Conservation (phyloP, 352 stramenopile genomes). For the Pythium oligandrum region DNA sequence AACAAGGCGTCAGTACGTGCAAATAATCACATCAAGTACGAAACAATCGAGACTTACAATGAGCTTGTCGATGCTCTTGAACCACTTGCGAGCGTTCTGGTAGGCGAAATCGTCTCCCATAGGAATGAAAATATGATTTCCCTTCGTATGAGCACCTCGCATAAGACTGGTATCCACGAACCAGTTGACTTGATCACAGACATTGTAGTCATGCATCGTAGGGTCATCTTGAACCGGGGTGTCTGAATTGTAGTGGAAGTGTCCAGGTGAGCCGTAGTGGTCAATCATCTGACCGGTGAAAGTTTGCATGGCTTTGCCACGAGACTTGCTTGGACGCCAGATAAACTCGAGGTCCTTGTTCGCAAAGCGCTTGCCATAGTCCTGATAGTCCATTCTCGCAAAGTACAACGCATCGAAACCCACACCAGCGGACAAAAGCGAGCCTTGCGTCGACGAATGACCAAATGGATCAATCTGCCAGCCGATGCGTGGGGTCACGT, state of each 20-base stretch:
- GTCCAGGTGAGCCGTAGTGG: constrained; percentile 64
- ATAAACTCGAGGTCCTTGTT: constrained; percentile 93
- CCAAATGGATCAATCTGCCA: constrained; percentile 99
- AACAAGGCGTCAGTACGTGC: too few species aligned
- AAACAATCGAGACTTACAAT: constrained; percentile 30
- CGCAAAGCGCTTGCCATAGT: constrained; percentile 87
- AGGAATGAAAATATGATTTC: constrained; percentile 83
- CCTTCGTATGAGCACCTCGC: constrained; percentile 68
- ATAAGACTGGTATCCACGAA: constrained; percentile 78
- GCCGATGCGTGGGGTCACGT: constrained; percentile 90
- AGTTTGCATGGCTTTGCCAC: constrained; percentile 74
- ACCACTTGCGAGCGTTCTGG: constrained; percentile 86
- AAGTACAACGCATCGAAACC: constrained; percentile 98
- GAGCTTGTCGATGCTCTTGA: constrained; percentile 96
- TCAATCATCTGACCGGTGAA: constrained; percentile 89
- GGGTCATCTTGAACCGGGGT: constrained; percentile 85
- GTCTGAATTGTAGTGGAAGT: constrained; percentile 73
- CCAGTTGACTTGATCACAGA: constrained; percentile 75
- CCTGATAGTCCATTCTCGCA: constrained; percentile 97
- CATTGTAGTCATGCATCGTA: constrained; percentile 85
- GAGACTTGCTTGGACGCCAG: constrained; percentile 89
- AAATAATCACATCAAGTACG: too few species aligned
- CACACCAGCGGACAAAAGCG: constrained; percentile 85
- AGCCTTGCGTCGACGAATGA: constrained; percentile 89
- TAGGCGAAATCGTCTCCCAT: constrained; percentile 96